These are phyloP conservation scores for Alternaria triticimaculans DNA, from an alignment of 2,329 filamentous ascomycete species.

Conservation along the genomic window DNA sequence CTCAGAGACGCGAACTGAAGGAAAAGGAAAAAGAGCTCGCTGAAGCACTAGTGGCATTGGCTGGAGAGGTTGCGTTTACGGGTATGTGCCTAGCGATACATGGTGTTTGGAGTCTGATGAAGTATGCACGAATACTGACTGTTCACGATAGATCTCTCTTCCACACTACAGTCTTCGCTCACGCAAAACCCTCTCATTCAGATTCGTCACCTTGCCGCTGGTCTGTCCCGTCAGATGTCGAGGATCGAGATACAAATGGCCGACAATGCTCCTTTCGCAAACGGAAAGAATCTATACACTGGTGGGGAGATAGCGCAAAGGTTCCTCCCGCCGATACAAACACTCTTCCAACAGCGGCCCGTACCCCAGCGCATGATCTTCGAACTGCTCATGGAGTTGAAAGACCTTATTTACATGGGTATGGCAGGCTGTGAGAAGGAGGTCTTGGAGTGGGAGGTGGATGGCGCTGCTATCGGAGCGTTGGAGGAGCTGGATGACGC, in stretches of 20 bases:
- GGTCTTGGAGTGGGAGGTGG: constrained; percentile 40
- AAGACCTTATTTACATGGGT: constrained; percentile 38
- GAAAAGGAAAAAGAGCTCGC: constrained; percentile 45
- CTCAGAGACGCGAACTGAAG: constrained; percentile 38
- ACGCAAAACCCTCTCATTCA: constrained; percentile 43
- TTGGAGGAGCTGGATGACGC: constrained; percentile 43
- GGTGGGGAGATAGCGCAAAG: constrained; percentile 42
- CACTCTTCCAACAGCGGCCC: constrained; percentile 40
- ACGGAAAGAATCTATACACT: constrained; percentile 43
- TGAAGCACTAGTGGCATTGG: constrained; percentile 42
- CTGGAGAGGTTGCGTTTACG: constrained; percentile 43
- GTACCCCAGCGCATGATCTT: constrained; percentile 45
- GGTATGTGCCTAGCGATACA: constrained; percentile 26
- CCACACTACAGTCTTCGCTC: constrained; percentile 39
- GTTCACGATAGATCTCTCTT: constrained; percentile 31
- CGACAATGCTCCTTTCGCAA: constrained; percentile 42
- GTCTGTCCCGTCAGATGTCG: constrained; percentile 45
- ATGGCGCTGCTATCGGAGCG: constrained; percentile 26
- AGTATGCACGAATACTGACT: constrained; percentile 7
- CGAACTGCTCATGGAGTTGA: constrained; percentile 44
- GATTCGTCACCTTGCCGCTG: constrained; percentile 43
- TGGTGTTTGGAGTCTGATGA: not conserved
- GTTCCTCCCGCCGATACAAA: constrained; percentile 40
- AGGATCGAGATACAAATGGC: constrained; percentile 44
- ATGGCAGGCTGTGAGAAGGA: constrained; percentile 35